Base-by-base conservation (phyloP, 2,329 filamentous ascomycete species). In the Phyllosticta paracitricarpa region DNA sequence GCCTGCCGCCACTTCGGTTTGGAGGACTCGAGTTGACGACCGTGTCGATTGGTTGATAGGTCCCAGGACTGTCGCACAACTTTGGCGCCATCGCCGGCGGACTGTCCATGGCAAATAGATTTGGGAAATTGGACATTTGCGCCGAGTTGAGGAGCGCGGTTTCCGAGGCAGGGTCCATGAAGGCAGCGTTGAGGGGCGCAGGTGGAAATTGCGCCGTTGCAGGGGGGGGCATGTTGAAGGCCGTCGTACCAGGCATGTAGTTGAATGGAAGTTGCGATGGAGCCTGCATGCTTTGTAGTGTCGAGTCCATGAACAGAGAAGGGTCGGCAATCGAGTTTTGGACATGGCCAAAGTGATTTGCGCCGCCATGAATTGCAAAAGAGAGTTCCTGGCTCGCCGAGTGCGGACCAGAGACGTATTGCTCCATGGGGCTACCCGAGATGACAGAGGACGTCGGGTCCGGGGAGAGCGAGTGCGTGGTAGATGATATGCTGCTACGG, bases 1-100 rank as follows among this genome's bases (percentile, higher is more conserved):
- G 69, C 63, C 72, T 68, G 35, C 73, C 73, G 53, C 72, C 75
- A 54, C 71, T 48, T 48, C 40, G 40, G n/a, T 48, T 48, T n/a
- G 17, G 12, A 48, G 40, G 40, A n/a, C 40, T 48, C 6, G 40
- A 48, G 17, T 48, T 48, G 40, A 48, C 40, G 14, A 48, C 17
- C 6, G 14, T 48, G 40, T 48, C 40, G 14, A 48, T 48, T 48
- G 14, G 12, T n/a, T 48, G 40, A 48, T 48, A 48, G n/a, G n/a
- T n/a, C 6, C 40, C 40, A 3, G 59, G 55, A 22, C 59, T 61
- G 28, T 61, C 59, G 10, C 54, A 61, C 24, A 48, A 24, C 51
- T 61, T 30, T 17, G 59, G 54, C 2, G 48, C 25, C 5, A 61
- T 57, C 19, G 57, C 40, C 9, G 54, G 24, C 24, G 59, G 59